phyloP scores from a whole-genome alignment of 1,284 basidiomycete genomes.

The Pascua sp. region DNA sequence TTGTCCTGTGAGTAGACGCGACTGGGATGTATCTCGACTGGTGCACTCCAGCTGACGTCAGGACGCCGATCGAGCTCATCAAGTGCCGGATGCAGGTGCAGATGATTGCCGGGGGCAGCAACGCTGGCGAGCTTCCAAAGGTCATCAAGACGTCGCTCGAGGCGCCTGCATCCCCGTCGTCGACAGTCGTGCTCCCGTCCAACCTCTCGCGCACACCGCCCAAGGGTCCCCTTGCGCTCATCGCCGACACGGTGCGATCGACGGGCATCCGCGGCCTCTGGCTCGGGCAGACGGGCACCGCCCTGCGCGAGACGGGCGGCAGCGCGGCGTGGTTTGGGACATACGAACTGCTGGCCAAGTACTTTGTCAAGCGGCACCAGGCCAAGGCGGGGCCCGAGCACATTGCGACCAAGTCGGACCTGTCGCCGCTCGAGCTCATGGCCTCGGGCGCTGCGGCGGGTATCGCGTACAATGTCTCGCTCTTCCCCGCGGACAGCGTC shows the following conservation, averaged over 20 bases:
- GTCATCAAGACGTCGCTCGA: slow-evolving; percentile 17
- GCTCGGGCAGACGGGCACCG: slow-evolving; percentile 80
- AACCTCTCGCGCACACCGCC: slow-evolving; percentile 29
- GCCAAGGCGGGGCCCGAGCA: slow-evolving; percentile 10
- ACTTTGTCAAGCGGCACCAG: slow-evolving; percentile 55
- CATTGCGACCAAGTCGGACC: slow-evolving; percentile 54
- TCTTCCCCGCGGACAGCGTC: slow-evolving; percentile 88
- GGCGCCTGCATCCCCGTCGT: slow-evolving; percentile 28
- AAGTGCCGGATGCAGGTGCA: slow-evolving; percentile 97
- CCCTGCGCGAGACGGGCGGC: slow-evolving; percentile 84
- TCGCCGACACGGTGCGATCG: slow-evolving; percentile 61
- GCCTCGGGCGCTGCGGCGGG: slow-evolving; percentile 82
- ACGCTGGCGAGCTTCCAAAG: background rate
- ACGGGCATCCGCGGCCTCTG: slow-evolving; percentile 75
- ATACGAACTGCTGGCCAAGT: slow-evolving; percentile 68
- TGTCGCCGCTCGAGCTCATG: slow-evolving; percentile 76
- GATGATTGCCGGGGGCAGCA: slow-evolving; percentile 57
- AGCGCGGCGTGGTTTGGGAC: slow-evolving; percentile 81
- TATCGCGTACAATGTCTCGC: slow-evolving; percentile 74
- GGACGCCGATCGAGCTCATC: slow-evolving; percentile 84
- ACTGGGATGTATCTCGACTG: too few species aligned
- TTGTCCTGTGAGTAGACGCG: slow-evolving; percentile 63
- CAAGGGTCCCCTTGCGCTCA: slow-evolving; percentile 67
- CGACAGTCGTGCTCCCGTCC: slow-evolving; percentile 12
- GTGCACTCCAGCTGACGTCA: slow-evolving; percentile 36